A percentile compares a stretch with the other conserved stretches of the same genome.
phyloP scores from a whole-genome alignment of 164 flowering plant species.

The Aristolochia fimbriata region DNA sequence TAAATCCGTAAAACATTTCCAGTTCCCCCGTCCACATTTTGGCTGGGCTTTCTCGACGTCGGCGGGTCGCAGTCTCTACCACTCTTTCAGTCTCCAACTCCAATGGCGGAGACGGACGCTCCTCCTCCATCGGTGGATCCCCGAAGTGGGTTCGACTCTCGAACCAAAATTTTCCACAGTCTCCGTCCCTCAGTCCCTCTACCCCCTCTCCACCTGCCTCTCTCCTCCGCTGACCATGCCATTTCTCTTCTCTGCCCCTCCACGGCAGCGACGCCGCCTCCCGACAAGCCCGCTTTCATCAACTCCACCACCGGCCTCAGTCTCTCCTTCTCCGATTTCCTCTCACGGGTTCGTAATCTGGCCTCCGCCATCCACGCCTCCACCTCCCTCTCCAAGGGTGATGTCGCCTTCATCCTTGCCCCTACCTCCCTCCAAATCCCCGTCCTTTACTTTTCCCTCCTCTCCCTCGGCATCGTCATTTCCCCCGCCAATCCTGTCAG shows the following conservation, averaged over 20 bases:
- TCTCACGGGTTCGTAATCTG: conserved; percentile 18
- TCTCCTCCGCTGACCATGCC: conserved; percentile 28
- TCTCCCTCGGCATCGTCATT: conserved; percentile 46
- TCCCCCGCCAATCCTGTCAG: conserved; percentile 50
- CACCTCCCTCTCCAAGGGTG: conserved; percentile 20
- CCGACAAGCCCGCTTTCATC: conserved; percentile 20
- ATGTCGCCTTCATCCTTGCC: conserved; percentile 39
- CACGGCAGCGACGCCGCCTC: conserved; percentile 1
- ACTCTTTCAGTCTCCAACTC: background rate
- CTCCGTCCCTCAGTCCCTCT: conserved; percentile 35
- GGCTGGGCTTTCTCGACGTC: no score
- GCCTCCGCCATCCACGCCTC: conserved; percentile 6
- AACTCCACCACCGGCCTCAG: conserved; percentile 27
- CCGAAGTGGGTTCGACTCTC: conserved; percentile 33
- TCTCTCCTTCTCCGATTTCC: conserved; percentile 29
- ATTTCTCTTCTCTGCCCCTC: conserved; percentile 26
- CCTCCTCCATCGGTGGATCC: conserved; percentile 19
- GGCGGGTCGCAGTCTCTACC: no score
- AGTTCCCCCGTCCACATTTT: no score
- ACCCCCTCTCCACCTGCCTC: conserved; percentile 27
- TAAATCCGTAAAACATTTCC: no score
- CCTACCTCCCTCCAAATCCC: conserved; percentile 34
- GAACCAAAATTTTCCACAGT: conserved; percentile 42
- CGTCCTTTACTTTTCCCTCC: conserved; percentile 42
- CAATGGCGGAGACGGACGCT: background rate